A percentile compares a stretch with the other conserved stretches of the same genome.
phyloP scores from a whole-genome alignment of 352 stramenopile species.

The Phytophthora palmivora region DNA sequence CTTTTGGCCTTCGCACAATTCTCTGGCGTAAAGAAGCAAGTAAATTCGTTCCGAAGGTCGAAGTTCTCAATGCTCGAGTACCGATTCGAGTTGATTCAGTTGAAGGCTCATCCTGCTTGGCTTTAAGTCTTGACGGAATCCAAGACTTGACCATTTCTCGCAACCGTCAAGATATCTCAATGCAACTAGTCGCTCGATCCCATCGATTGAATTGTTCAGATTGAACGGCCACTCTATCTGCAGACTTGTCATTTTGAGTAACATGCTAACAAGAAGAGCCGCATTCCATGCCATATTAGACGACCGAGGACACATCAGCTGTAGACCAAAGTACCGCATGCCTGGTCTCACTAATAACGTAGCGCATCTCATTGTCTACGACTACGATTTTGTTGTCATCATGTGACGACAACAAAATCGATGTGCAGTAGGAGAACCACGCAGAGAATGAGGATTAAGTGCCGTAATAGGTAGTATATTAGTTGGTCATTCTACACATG shows the following conservation, averaged over 20 bases:
- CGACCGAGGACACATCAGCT: constrained; percentile 8
- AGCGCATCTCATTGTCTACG: not conserved
- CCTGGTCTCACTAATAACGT: constrained; percentile 5
- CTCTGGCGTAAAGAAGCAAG: constrained; percentile 26
- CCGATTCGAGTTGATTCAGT: constrained; percentile 13
- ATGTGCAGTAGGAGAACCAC: no score
- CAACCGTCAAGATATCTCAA: not conserved
- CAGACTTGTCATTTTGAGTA: constrained; percentile 4
- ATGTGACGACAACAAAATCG: not conserved
- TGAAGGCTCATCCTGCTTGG: constrained; percentile 12
- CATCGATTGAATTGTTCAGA: no score
- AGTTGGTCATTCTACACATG: constrained; percentile 2
- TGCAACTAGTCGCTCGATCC: not conserved
- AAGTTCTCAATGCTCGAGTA: constrained; percentile 14
- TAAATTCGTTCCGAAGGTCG: constrained; percentile 21
- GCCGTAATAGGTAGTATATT: constrained; percentile 8
- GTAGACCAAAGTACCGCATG: constrained; percentile 2
- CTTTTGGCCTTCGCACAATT: constrained; percentile 19
- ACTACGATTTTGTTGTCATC: not conserved
- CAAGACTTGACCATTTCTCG: constrained; percentile 30
- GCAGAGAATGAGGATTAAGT: constrained; percentile 1
- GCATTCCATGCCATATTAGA: no score
- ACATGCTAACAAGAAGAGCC: no score
- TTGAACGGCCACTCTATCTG: constrained; percentile 1
- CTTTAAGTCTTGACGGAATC: constrained; percentile 13